Evolutionary conservation across 352 stramenopile species (phyloP), one percentile per base, ranked within the genome.

Genomic region (Phytophthora constricta): DNA sequence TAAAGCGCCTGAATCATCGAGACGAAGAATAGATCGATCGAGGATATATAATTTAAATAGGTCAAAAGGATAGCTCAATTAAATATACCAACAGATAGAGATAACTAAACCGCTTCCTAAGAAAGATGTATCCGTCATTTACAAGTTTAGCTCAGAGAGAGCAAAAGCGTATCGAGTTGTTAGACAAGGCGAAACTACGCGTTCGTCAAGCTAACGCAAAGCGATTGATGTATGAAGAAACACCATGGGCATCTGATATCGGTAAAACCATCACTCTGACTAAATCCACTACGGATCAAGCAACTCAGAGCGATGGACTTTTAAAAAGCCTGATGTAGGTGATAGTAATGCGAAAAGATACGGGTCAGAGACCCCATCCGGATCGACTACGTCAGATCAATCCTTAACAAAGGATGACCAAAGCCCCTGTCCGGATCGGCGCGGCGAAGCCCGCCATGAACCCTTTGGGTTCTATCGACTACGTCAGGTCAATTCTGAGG

Each of bases 41-140:
- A 37, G 7, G 5, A 37, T 13, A 37, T 37, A 37, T 37, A 37
- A 37, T 37, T 13, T 17, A 31, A 4, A 28, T 7, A 50, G 8
- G 19, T n/a, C 16, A 17, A 17, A 50, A 50, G 25, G 14, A 26
- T 9, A 20, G 14, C 5, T 37, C 31, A 13, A 37, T 37, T 41
- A 16, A 26, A 26, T 4, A 45, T 20, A 45, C n/a, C 17, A 20
- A 5, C 17, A 20, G 9, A 16, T 20, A 45, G 37, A 19, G 9
- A 20, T 16, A 45, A 19, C 10, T 14, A 27, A 22, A 45, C 11
- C 13, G 5, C 33, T 1, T 26, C 20, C 4, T 56, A 56, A n/a
- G 14, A 27, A 34, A 46, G n/a, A 57, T 47, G 50, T 57, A 33
- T 46, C 50, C 50, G 11, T 46, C 28, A 25, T 57, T 57, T 19